phyloP scores from a whole-genome alignment of 495 filamentous ascomycete genomes.

The Penicillium psychrofluorescens region DNA sequence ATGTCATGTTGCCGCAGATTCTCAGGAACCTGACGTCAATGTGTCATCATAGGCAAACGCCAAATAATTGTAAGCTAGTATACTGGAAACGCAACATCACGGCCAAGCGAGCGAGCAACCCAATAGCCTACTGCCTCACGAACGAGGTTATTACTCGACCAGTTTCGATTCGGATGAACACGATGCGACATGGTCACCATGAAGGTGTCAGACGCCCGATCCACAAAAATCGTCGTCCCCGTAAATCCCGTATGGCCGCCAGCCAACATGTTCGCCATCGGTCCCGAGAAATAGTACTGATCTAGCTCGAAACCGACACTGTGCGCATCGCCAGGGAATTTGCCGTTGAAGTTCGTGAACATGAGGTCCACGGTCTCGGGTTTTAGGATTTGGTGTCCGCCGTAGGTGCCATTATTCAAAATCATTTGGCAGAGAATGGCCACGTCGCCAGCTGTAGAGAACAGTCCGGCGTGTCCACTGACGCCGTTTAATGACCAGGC shows the following conservation, averaged over 20 bases:
- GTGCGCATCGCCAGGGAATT: conserved; percentile 15
- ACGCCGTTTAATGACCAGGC: conserved; percentile 18
- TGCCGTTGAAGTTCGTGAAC: conserved; percentile 19
- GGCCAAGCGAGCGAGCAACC: conserved; percentile 15
- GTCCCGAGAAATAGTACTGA: conserved; percentile 17
- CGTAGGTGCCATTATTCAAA: conserved; percentile 22
- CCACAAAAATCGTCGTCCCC: conserved; percentile 16
- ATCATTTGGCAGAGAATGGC: conserved; percentile 23
- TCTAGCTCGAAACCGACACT: conserved; percentile 21
- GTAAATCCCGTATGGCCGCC: conserved; percentile 21
- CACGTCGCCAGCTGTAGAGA: conserved; percentile 15
- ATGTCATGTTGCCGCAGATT: too few relatives aligned
- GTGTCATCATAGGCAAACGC: not conserved
- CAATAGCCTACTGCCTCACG: conserved; percentile 17
- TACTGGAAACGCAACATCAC: conserved; percentile 13
- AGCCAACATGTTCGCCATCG: conserved; percentile 16
- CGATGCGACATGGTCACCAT: conserved; percentile 15
- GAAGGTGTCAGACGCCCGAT: conserved; percentile 13
- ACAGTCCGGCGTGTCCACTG: conserved; percentile 20
- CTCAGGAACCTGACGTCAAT: not conserved
- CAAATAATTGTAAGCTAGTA: conserved; percentile 23
- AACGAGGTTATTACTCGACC: conserved; percentile 21
- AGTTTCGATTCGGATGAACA: conserved; percentile 16
- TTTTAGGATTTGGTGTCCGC: conserved; percentile 10
- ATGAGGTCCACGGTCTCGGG: conserved; percentile 15